These are phyloP conservation scores for Prinsepia uniflora DNA, from an alignment of 306 rosid genomes.

Conservation along the genomic window DNA sequence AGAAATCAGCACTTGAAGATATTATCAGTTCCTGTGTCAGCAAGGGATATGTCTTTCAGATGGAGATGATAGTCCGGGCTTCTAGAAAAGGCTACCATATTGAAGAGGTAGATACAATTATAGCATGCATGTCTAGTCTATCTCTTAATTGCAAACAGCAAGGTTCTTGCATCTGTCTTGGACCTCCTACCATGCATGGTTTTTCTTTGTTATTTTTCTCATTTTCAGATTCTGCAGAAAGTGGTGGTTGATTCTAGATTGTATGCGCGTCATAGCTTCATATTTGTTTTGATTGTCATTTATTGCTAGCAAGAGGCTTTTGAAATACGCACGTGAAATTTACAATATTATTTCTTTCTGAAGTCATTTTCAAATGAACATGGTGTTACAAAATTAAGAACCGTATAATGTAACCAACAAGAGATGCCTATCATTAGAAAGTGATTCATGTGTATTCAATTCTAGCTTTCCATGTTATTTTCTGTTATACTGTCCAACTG, in stretches of 20 bases:
- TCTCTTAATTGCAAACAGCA: not conserved
- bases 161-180: not conserved
- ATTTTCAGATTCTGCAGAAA: not conserved
- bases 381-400: not conserved
- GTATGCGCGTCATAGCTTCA: not conserved
- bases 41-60: constrained; percentile 95
- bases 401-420: not conserved
- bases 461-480: not conserved
- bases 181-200: not conserved
- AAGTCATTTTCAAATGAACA: not conserved
- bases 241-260: not conserved
- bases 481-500: not conserved
- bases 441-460: not conserved
- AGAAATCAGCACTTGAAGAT: constrained; percentile 85
- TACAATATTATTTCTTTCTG: not conserved
- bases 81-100: constrained; percentile 85
- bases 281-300: not conserved
- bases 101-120: constrained; percentile 78
- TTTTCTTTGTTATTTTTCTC: not conserved
- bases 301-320: not conserved
- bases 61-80: constrained; percentile 99
- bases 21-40: constrained; percentile 84
- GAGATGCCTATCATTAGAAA: not conserved
- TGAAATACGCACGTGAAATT: not conserved
- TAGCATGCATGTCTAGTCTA: not conserved